phyloP scores from a whole-genome alignment of 139 green algal genomes.

The Coelastrella sp. region DNA sequence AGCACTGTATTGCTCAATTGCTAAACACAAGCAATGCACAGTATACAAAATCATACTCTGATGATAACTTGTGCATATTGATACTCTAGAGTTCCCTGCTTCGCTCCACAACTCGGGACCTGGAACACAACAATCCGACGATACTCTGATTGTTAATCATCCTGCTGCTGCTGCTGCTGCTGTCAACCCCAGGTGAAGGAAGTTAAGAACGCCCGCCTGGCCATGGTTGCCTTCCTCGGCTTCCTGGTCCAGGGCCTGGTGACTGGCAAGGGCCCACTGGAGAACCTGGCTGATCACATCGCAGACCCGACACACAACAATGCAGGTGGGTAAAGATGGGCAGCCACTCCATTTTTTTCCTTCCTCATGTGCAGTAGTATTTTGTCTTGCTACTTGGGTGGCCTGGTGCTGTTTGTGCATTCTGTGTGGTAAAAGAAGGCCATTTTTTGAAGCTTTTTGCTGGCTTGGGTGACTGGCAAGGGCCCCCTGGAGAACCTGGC shows the following conservation, averaged over 20 bases:
- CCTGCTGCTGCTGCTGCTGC: neutral
- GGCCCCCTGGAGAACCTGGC: no score
- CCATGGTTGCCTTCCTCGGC: constrained; percentile 75
- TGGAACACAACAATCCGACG: neutral
- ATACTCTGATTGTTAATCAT: neutral
- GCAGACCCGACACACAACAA: constrained; percentile 65
- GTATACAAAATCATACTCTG: no score
- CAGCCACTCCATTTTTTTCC: no score
- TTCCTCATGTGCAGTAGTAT: neutral
- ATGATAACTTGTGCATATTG: no score
- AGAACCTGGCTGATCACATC: constrained; percentile 74
- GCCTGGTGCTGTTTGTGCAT: neutral
- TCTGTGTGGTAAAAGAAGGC: no score
- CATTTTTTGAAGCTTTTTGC: no score
- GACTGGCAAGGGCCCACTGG: constrained; percentile 69
- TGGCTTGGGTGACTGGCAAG: no score
- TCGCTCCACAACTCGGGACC: neutral
- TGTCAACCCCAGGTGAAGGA: constrained; percentile 76
- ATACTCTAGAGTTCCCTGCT: no score
- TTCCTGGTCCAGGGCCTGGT: constrained; percentile 70
- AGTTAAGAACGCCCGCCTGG: constrained; percentile 81
- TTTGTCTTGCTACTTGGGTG: neutral
- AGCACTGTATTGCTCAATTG: no score
- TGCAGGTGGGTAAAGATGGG: constrained; percentile 33
- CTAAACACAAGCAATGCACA: no score